Evolutionary conservation across 139 green algal species (phyloP), one percentile per base, ranked within the genome.

Genomic region (Gonium pectorale): DNA sequence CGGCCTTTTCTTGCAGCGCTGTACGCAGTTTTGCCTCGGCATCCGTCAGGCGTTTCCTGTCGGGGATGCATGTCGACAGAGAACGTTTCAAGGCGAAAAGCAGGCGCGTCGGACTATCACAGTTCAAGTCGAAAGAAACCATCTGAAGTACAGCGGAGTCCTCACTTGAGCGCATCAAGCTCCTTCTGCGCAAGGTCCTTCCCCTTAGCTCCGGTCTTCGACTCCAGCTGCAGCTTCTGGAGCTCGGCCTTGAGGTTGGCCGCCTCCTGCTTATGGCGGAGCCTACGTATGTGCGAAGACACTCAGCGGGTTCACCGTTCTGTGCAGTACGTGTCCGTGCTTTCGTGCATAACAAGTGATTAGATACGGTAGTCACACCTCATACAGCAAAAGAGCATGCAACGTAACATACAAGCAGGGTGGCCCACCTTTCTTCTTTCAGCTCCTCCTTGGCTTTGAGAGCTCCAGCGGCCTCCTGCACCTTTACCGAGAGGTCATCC

Each of bases 401-500:
- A n/a, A n/a, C n/a, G n/a, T n/a, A n/a, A n/a, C n/a, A n/a, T n/a
- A n/a, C n/a, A n/a, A n/a, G n/a, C n/a, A n/a, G n/a, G n/a, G n/a
- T n/a, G n/a, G n/a, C n/a, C n/a, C n/a, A 95, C 93, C 86, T 90
- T n/a, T 94, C 90, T 52, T 97, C 94, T 56, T 89, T 90, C 15
- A 97, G 93, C 87, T 97, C 94, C 21, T 97, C 95, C 51, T 94
- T 94, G 6, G 93, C 92, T 54, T 92, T 91, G 1, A 97, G 69
- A 0, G 90, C 90, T 0, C 88, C 91, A 7, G 92, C 92, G 3
- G 95, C 95, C 69, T 93, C 85, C 5, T 86, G 88, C 63, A 97
- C 83, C 88, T 92, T 94, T 51, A 81, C 89, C 17, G 94, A 87
- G 70, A 95, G 80, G 29, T 89, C 88, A 0, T 90, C 83, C 54